A percentile compares a stretch with the other conserved stretches of the same genome.
Conservation (phyloP, 192 early-diverging fungal genomes). For the Podila minutissima region DNA sequence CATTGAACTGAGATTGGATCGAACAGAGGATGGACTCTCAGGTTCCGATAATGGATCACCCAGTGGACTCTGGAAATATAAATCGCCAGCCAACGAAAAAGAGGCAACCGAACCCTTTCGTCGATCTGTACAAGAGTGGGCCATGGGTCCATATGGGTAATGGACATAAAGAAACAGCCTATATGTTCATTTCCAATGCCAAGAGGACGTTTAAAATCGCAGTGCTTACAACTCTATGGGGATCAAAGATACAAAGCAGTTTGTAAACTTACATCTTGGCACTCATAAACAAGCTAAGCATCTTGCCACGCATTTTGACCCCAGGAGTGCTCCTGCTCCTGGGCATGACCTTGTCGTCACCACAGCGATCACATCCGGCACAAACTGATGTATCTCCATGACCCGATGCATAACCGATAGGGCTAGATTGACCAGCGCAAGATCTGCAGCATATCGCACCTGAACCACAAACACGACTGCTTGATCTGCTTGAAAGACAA, state of each 20-base stretch:
- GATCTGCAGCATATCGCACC: slow-evolving; percentile 2
- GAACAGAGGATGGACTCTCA: too few species aligned
- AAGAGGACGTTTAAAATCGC: neutral
- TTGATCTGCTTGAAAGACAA: slow-evolving; percentile 49
- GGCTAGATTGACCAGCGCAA: slow-evolving; percentile 48
- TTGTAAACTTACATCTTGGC: slow-evolving; percentile 25
- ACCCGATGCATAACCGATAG: slow-evolving; percentile 69
- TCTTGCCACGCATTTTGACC: slow-evolving; percentile 66
- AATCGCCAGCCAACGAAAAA: too few species aligned
- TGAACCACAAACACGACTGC: slow-evolving; percentile 49
- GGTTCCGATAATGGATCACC: too few species aligned
- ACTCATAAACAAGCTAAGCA: slow-evolving; percentile 37
- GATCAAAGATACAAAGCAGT: too few species aligned
- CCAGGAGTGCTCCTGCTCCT: slow-evolving; percentile 58
- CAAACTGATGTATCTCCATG: slow-evolving; percentile 73
- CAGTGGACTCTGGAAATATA: too few species aligned
- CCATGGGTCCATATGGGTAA: slow-evolving; percentile 19
- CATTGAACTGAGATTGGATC: too few species aligned
- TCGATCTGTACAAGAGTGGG: neutral
- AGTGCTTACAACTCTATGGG: too few species aligned
- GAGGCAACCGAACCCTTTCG: neutral
- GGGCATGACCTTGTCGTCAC: slow-evolving; percentile 60
- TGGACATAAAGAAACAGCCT: slow-evolving; percentile 35
- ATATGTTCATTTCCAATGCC: neutral
- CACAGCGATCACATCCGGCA: slow-evolving; percentile 75